Evolutionary conservation across 495 filamentous ascomycete species (phyloP).

Genomic region (Neohortaea acidophila): DNA sequence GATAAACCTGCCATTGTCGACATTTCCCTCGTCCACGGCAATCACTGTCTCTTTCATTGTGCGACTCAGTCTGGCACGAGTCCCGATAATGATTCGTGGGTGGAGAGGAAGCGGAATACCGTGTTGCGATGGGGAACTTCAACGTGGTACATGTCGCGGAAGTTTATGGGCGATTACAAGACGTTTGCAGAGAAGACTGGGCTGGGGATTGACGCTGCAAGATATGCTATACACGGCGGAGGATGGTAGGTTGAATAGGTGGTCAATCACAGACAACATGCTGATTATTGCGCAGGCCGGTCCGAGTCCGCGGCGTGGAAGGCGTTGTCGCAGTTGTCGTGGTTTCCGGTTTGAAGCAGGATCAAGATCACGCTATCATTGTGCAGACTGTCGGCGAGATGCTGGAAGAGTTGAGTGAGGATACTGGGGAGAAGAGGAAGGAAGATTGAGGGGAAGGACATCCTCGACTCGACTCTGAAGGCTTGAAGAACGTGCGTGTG

Average conservation of each 20-base stretch:
- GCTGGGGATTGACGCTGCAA: constrained; percentile 36
- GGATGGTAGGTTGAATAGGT: constrained; percentile 52
- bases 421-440: constrained; percentile 16
- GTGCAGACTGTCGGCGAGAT: constrained; percentile 44
- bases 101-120: constrained; percentile 46
- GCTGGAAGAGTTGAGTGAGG: constrained; percentile 15
- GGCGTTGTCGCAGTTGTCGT: constrained; percentile 58
- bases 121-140: constrained; percentile 54
- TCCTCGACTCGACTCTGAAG: no score
- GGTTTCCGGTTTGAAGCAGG: constrained; percentile 60
- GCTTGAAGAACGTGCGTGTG: no score
- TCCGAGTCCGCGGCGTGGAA: constrained; percentile 55
- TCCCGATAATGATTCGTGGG: constrained; percentile 34
- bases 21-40: constrained; percentile 43
- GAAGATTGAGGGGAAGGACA: no score
- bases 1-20: constrained; percentile 46
- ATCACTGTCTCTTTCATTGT: constrained; percentile 48
- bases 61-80: constrained; percentile 40
- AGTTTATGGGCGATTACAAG: constrained; percentile 42
- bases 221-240: constrained; percentile 64
- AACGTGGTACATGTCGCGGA: constrained; percentile 50
- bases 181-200: constrained; percentile 44
- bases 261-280: no score
- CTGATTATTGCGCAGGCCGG: no score
- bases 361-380: constrained; percentile 63